Conservation (phyloP, 2,329 filamentous ascomycete genomes). For the Nigrospora oryzae region DNA sequence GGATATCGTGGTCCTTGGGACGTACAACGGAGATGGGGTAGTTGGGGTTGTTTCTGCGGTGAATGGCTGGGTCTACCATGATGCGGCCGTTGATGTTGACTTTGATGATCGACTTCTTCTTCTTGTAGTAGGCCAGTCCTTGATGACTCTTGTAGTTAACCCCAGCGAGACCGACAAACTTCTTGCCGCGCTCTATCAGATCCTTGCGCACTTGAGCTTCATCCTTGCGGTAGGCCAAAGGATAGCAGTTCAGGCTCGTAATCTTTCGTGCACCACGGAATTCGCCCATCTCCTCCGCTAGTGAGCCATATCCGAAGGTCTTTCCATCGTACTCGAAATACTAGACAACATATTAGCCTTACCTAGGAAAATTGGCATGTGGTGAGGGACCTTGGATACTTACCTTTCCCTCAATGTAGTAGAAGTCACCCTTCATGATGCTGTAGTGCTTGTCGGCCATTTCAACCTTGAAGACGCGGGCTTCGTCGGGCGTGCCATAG, state of each 20-base stretch:
- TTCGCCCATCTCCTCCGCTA: conserved; percentile 58
- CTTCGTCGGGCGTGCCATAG: conserved; percentile 68
- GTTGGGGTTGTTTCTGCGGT: conserved; percentile 79
- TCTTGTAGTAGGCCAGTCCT: conserved; percentile 78
- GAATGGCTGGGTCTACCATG: conserved; percentile 79
- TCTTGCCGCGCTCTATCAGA: conserved; percentile 74
- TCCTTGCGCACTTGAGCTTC: conserved; percentile 53
- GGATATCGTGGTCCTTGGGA: conserved; percentile 58
- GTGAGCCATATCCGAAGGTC: conserved; percentile 66
- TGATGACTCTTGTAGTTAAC: conserved; percentile 78
- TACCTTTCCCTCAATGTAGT: conserved; percentile 61
- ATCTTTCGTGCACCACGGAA: conserved; percentile 83
- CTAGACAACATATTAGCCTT: conserved; percentile 13
- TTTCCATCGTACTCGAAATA: conserved; percentile 90
- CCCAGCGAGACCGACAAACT: conserved; percentile 72
- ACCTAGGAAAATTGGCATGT: conserved; percentile 1
- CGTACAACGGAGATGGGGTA: conserved; percentile 70
- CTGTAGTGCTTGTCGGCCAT: conserved; percentile 61
- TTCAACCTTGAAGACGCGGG: conserved; percentile 76
- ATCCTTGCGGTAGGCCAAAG: conserved; percentile 72
- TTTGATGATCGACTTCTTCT: conserved; percentile 65
- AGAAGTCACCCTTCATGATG: conserved; percentile 67
- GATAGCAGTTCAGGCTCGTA: conserved; percentile 67
- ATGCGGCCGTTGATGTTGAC: conserved; percentile 80
- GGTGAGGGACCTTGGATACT: neutral